phyloP scores from a whole-genome alignment of 2,329 filamentous ascomycete genomes.

The Fusarium armeniacum region DNA sequence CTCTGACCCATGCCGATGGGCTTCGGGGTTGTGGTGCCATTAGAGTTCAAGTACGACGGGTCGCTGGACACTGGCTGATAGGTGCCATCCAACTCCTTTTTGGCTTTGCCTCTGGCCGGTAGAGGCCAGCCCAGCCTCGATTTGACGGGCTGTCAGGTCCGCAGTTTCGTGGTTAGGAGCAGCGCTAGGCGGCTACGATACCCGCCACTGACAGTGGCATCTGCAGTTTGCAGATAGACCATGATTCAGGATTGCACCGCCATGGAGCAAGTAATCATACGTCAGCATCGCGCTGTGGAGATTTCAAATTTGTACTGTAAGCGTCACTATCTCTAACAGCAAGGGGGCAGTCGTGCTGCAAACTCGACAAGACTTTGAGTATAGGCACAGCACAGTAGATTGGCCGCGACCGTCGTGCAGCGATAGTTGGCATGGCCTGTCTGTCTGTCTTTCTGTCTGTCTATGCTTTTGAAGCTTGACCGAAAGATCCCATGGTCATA shows the following conservation, averaged over 20 bases:
- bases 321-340: conserved; percentile 2
- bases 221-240: conserved; percentile 39
- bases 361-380: background rate
- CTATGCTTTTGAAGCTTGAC: conserved; percentile 29
- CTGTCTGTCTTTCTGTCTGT: conserved; percentile 11
- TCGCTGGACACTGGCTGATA: conserved; percentile 34
- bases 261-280: conserved; percentile 41
- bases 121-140: conserved; percentile 36
- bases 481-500: conserved; percentile 16
- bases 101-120: conserved; percentile 34
- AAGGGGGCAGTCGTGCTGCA: background rate
- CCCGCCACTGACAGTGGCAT: conserved; percentile 50
- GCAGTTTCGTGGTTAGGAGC: conserved; percentile 43
- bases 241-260: conserved; percentile 47
- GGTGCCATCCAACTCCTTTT: conserved; percentile 35
- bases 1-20: conserved; percentile 50
- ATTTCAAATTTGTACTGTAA: conserved; percentile 17
- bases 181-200: conserved; percentile 51
- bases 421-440: background rate
- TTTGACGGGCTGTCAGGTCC: conserved; percentile 49
- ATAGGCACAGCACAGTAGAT: background rate
- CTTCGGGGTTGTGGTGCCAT: conserved; percentile 45
- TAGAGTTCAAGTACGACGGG: conserved; percentile 49
- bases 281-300: conserved; percentile 39
- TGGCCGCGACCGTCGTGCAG: background rate